A percentile compares a stretch with the other conserved stretches of the same genome.
Conservation (phyloP, 345 rosid species). For the Acer yangbiense region DNA sequence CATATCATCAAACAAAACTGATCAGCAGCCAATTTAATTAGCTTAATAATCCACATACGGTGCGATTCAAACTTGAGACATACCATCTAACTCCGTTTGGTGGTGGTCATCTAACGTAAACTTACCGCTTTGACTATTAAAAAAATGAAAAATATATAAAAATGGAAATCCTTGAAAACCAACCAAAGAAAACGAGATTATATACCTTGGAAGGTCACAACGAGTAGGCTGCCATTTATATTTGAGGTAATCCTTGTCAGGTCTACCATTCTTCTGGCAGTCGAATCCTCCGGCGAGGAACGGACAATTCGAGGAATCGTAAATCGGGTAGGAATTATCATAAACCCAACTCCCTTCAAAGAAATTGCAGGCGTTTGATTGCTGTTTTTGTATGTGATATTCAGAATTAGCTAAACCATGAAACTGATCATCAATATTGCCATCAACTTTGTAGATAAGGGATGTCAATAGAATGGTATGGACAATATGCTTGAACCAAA, state of each 20-base stretch:
- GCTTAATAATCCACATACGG: too few species aligned
- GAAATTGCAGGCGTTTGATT: constrained; percentile 30
- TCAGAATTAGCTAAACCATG: background rate
- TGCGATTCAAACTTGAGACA: too few species aligned
- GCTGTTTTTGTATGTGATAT: background rate
- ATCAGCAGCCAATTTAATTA: background rate
- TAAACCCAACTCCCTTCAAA: constrained; percentile 52
- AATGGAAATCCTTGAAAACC: background rate
- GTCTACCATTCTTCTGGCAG: constrained; percentile 49
- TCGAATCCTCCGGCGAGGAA: constrained; percentile 38
- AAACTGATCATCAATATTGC: background rate
- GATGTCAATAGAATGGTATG: background rate
- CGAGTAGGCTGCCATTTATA: constrained; percentile 52
- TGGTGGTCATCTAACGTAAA: too few species aligned
- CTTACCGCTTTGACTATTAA: too few species aligned
- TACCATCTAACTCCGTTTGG: too few species aligned
- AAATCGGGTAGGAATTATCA: constrained; percentile 37
- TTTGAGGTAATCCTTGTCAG: constrained; percentile 43
- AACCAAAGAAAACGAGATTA: background rate
- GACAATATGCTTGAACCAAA: constrained; percentile 5
- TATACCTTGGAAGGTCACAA: constrained; percentile 48
- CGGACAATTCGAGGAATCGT: constrained; percentile 43
- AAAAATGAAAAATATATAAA: too few species aligned
- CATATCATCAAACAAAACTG: background rate
- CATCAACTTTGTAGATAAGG: background rate